phyloP scores from a whole-genome alignment of 805 yeast genomes.

The Spencermartinsiella europaea region DNA sequence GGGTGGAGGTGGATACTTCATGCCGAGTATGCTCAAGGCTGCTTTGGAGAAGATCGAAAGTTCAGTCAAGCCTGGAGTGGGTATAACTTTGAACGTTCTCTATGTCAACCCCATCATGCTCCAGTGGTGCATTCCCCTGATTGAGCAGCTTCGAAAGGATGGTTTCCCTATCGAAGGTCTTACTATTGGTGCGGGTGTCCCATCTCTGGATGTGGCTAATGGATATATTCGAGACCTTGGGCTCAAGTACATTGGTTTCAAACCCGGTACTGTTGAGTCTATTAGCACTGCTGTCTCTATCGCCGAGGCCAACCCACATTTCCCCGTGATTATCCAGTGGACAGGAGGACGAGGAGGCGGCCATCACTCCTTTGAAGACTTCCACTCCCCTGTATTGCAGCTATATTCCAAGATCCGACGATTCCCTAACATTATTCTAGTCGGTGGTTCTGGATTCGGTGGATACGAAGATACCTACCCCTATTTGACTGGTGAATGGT shows the following conservation, averaged over 20 bases:
- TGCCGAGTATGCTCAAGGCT: slow-evolving; percentile 58
- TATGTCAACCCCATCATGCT: slow-evolving; percentile 97
- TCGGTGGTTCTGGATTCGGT: slow-evolving; percentile 99
- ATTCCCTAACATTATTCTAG: slow-evolving; percentile 78
- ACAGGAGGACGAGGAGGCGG: slow-evolving; percentile 99
- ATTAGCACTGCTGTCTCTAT: slow-evolving; percentile 80
- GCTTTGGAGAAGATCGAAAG: slow-evolving; percentile 73
- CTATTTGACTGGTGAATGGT: slow-evolving; percentile 96
- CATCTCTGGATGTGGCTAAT: slow-evolving; percentile 93
- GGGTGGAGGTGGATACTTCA: slow-evolving; percentile 98
- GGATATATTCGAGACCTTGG: slow-evolving; percentile 93
- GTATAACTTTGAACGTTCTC: slow-evolving; percentile 86
- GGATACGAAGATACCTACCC: slow-evolving; percentile 96
- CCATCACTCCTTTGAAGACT: slow-evolving; percentile 98
- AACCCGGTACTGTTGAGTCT: slow-evolving; percentile 96
- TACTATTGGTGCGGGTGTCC: slow-evolving; percentile 99
- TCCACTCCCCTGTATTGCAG: slow-evolving; percentile 95
- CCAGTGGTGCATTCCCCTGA: slow-evolving; percentile 98
- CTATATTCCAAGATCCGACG: slow-evolving; percentile 94
- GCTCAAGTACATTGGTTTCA: slow-evolving; percentile 87
- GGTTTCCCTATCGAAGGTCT: slow-evolving; percentile 96
- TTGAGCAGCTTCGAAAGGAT: slow-evolving; percentile 77
- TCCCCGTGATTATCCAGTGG: slow-evolving; percentile 99
- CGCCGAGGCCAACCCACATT: slow-evolving; percentile 91
- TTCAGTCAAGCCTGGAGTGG: slow-evolving; percentile 74